These are phyloP conservation scores for Alopecurus myosuroides DNA, from an alignment of 176 grass and related monocot genomes.

Conservation along the genomic window DNA sequence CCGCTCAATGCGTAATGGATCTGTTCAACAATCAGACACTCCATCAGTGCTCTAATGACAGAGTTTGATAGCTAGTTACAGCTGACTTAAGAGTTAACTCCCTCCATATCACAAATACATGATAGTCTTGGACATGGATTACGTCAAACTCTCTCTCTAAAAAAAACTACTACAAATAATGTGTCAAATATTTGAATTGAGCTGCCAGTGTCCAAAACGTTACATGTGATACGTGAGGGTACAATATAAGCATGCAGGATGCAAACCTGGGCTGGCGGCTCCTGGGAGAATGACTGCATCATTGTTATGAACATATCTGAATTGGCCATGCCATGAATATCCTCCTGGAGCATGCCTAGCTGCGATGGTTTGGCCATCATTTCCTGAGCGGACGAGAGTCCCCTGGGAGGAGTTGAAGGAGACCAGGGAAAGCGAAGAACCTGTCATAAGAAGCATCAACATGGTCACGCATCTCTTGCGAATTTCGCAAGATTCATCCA, in stretches of 20 bases:
- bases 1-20: conserved; percentile 5
- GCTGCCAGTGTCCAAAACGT: background rate
- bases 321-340: conserved; percentile 48
- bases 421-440: conserved; percentile 62
- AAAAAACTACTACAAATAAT: background rate
- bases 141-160: background rate
- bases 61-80: background rate
- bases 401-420: conserved; percentile 52
- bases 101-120: background rate
- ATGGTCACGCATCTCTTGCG: background rate
- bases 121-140: background rate
- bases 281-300: conserved; percentile 23
- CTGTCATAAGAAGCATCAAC: conserved; percentile 19
- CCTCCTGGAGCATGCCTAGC: conserved; percentile 51
- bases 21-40: background rate
- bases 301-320: conserved; percentile 62
- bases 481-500: background rate
- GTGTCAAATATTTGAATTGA: background rate
- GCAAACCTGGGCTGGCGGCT: background rate
- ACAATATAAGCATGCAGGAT: background rate
- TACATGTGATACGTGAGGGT: background rate
- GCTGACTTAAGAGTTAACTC: background rate
- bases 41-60: background rate
- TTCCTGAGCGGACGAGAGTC: conserved; percentile 51
- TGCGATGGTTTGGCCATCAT: conserved; percentile 59